These are phyloP conservation scores for Fusarium secorum DNA, from an alignment of 2,329 filamentous ascomycete species.

Conservation along the genomic window DNA sequence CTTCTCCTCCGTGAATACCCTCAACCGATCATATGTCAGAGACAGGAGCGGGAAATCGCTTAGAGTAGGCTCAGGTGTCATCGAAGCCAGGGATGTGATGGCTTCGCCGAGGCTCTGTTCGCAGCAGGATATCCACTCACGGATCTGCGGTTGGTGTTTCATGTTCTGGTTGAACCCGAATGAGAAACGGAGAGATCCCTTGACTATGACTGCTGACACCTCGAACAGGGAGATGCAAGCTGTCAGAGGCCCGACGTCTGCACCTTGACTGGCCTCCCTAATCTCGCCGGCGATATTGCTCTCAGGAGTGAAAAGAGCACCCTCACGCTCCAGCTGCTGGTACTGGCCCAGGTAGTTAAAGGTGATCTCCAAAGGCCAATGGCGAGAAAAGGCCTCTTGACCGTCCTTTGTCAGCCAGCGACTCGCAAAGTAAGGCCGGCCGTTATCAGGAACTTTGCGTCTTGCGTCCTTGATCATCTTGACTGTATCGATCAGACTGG, in stretches of 20 bases:
- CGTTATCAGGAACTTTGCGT: constrained; percentile 17
- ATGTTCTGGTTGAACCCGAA: constrained; percentile 54
- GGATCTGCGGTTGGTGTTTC: constrained; percentile 51
- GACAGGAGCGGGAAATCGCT: constrained; percentile 32
- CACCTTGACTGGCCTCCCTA: constrained; percentile 15
- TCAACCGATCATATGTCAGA: constrained; percentile 28
- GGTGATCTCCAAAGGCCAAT: constrained; percentile 40
- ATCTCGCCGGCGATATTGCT: constrained; percentile 28
- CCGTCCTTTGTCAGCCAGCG: constrained; percentile 28
- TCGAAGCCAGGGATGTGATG: neutral
- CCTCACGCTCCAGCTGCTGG: constrained; percentile 43
- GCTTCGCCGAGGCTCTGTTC: constrained; percentile 6
- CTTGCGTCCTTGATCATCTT: constrained; percentile 34
- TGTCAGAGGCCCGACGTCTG: constrained; percentile 20
- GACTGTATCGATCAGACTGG: constrained; percentile 15
- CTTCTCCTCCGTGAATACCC: constrained; percentile 18
- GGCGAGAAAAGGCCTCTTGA: neutral
- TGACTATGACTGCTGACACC: constrained; percentile 54
- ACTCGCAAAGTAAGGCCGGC: constrained; percentile 33
- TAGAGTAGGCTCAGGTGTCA: constrained; percentile 15
- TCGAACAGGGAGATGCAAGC: constrained; percentile 57
- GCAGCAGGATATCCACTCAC: constrained; percentile 22
- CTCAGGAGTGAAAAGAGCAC: constrained; percentile 35
- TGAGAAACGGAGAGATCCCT: constrained; percentile 53
- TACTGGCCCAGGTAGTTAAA: constrained; percentile 43